phyloP scores from a whole-genome alignment of 768 basidiomycete species.

The Collybia nuda region DNA sequence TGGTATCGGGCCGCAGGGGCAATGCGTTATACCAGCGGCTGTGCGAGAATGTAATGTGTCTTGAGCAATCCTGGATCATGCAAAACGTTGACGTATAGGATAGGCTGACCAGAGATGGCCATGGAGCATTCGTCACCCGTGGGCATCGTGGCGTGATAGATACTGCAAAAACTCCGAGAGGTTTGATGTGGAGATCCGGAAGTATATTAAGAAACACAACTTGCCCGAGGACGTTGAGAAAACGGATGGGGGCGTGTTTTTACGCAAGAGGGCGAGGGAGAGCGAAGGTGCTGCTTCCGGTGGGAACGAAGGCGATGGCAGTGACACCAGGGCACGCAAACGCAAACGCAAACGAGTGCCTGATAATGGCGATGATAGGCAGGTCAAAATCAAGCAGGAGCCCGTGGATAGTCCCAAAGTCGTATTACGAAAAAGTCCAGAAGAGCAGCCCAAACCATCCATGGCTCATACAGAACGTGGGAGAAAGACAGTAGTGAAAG shows the following conservation, averaged over 20 bases:
- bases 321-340: conserved; percentile 6
- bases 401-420: too few relatives aligned
- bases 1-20: conserved; percentile 41
- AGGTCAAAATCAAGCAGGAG: too few relatives aligned
- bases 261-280: neutral
- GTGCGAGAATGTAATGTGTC: conserved; percentile 43
- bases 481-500: neutral
- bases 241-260: conserved; percentile 1
- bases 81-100: neutral
- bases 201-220: conserved; percentile 33
- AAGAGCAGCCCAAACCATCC: too few relatives aligned
- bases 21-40: conserved; percentile 42
- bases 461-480: too few relatives aligned
- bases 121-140: conserved; percentile 52
- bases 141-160: conserved; percentile 66
- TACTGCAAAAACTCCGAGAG: conserved; percentile 43
- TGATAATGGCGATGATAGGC: neutral
- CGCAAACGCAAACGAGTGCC: neutral
- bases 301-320: neutral
- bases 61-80: conserved; percentile 3
- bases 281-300: neutral
- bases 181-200: conserved; percentile 43
- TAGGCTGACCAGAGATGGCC: conserved; percentile 44
- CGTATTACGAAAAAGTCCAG: too few relatives aligned
- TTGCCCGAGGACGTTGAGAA: conserved; percentile 10